Evolutionary conservation across 306 rosid genomes (phyloP).

Genomic region (Abrus pulchellus): DNA sequence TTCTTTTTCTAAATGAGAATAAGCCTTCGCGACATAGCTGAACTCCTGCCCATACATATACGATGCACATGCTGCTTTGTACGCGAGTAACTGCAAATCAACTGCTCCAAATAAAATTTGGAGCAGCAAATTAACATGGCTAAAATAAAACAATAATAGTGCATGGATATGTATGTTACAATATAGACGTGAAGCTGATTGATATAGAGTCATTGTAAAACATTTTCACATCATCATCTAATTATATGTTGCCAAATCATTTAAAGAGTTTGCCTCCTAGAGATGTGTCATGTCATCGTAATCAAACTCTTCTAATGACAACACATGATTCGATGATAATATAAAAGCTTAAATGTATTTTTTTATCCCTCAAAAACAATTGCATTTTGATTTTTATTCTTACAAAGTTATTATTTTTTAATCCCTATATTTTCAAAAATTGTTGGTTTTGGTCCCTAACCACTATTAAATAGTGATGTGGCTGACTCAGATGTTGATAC

Average conservation of each 20-base stretch:
- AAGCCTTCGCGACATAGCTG: constrained; percentile 62
- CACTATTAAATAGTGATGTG: no score
- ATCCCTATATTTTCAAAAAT: no score
- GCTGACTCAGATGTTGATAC: no score
- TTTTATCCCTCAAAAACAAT: no score
- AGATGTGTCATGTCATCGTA: background rate
- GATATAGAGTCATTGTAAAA: background rate
- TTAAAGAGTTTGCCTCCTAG: background rate
- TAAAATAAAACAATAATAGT: constrained; percentile 1
- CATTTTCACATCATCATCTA: background rate
- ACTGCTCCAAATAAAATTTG: constrained; percentile 60
- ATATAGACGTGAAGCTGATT: background rate
- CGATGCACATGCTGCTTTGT: constrained; percentile 82
- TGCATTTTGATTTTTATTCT: no score
- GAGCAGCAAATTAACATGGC: constrained; percentile 10
- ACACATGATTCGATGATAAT: background rate
- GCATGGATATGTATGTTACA: background rate
- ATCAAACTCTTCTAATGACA: background rate
- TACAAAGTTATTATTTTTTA: no score
- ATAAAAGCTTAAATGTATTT: background rate
- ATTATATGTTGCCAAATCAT: background rate
- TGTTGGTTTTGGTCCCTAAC: no score
- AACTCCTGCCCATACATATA: constrained; percentile 70
- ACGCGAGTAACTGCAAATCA: constrained; percentile 69
- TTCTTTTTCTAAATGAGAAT: constrained; percentile 55